Conservation (phyloP, 23 red algal genomes). For the Gracilariopsis chorda region DNA sequence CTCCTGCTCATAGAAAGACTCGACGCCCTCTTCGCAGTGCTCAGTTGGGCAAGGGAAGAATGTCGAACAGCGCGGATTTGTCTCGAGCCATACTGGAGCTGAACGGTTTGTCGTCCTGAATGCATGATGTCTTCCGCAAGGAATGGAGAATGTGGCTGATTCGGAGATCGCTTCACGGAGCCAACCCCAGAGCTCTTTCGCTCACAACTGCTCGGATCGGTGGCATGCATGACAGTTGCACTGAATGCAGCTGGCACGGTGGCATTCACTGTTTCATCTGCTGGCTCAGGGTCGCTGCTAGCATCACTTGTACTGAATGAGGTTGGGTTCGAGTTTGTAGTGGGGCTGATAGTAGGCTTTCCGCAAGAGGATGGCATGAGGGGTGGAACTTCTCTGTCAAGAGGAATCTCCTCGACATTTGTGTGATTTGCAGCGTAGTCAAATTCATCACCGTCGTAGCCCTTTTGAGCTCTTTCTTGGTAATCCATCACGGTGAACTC, state of each 20-base stretch:
- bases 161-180: not conserved
- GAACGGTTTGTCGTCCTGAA: not conserved
- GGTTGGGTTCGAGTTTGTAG: not conserved
- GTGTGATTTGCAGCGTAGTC: conserved; percentile 52
- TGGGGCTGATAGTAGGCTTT: not conserved
- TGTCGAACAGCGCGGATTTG: not conserved
- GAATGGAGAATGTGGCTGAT: conserved; percentile 12
- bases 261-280: conserved; percentile 47
- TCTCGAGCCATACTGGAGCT: not conserved
- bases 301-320: not conserved
- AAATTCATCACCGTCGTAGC: conserved; percentile 37
- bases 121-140: conserved; percentile 3
- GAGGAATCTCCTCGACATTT: conserved; percentile 52
- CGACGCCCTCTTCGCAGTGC: not conserved
- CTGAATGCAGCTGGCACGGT: not conserved
- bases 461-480: conserved; percentile 16
- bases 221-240: not conserved
- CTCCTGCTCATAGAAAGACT: conserved; percentile 27
- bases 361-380: not conserved
- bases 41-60: not conserved
- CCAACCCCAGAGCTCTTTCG: not conserved
- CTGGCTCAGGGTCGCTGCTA: not conserved
- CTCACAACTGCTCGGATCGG: not conserved
- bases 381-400: not conserved
- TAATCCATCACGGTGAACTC: conserved; percentile 38